These are phyloP conservation scores for Populus hybrid DNA, from an alignment of 441 rosid species.

Conservation along the genomic window DNA sequence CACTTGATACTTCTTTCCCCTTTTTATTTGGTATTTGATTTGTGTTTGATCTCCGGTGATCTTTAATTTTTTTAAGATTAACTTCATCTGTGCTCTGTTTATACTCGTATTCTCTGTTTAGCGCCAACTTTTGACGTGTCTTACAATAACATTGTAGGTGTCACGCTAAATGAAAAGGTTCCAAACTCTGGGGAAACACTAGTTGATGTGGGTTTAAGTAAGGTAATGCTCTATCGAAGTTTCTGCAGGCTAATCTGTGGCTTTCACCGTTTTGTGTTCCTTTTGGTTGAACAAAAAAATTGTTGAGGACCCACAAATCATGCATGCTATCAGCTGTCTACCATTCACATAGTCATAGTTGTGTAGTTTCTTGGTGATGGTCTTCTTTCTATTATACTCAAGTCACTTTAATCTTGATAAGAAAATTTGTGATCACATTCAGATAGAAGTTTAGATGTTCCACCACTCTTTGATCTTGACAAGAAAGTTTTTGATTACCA, in stretches of 20 bases:
- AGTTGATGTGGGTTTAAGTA: constrained; percentile 89
- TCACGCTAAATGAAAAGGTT: constrained; percentile 56
- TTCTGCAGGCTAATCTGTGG: background rate
- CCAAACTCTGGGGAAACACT: constrained; percentile 47
- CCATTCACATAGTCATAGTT: background rate
- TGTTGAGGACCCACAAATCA: background rate
- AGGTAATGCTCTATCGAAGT: constrained; percentile 46
- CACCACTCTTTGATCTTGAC: background rate
- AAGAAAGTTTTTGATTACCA: too few species aligned
- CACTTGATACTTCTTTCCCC: background rate
- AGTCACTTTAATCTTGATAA: background rate
- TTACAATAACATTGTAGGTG: constrained; percentile 47
- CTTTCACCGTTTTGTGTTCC: background rate
- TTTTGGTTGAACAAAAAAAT: background rate
- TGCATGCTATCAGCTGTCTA: background rate
- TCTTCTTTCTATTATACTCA: background rate
- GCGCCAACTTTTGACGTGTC: constrained; percentile 2
- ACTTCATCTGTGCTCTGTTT: background rate
- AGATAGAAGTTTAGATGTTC: background rate
- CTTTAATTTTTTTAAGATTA: background rate
- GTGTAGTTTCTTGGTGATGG: background rate
- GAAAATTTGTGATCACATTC: background rate
- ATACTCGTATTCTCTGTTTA: background rate
- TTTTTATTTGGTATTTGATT: background rate
- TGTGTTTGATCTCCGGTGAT: background rate